Percentiles rank a stretch among this genome's conserved stretches.
phyloP scores from a whole-genome alignment of 1,284 basidiomycete genomes.

The Marasmius fiardii region DNA sequence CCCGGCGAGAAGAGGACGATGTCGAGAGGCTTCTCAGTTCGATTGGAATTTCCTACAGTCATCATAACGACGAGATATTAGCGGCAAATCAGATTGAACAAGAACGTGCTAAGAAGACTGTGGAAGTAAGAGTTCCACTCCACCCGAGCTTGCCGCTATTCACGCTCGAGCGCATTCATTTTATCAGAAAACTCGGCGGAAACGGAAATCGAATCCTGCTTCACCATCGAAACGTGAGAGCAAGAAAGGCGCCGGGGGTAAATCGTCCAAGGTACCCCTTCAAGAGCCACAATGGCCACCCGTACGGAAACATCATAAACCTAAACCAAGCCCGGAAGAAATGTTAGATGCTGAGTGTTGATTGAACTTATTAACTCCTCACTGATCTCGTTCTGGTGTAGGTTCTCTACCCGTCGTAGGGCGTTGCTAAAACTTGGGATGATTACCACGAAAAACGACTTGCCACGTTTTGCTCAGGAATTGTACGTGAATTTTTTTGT shows the following conservation, averaged over 20 bases:
- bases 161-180: slow-evolving; percentile 14
- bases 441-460: slow-evolving; percentile 45
- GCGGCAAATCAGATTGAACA: slow-evolving; percentile 66
- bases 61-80: slow-evolving; percentile 69
- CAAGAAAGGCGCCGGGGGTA: slow-evolving; percentile 12
- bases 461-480: slow-evolving; percentile 53
- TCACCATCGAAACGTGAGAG: slow-evolving; percentile 1
- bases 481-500: no score
- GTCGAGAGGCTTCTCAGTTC: slow-evolving; percentile 57
- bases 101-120: slow-evolving; percentile 48
- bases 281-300: slow-evolving; percentile 65
- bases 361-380: not conserved
- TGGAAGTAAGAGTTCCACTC: slow-evolving; percentile 42
- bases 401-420: not conserved
- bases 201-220: slow-evolving; percentile 17
- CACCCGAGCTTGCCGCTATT: not conserved
- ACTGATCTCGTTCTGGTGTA: not conserved
- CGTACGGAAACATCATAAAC: slow-evolving; percentile 52
- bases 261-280: slow-evolving; percentile 23
- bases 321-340: slow-evolving; percentile 41
- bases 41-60: slow-evolving; percentile 64
- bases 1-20: slow-evolving; percentile 33
- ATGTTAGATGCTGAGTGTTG: slow-evolving; percentile 37
- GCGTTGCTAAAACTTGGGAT: slow-evolving; percentile 47
- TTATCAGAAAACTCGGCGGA: slow-evolving; percentile 23